phyloP scores from a whole-genome alignment of 805 yeast genomes.

The Starmerella stellata region DNA sequence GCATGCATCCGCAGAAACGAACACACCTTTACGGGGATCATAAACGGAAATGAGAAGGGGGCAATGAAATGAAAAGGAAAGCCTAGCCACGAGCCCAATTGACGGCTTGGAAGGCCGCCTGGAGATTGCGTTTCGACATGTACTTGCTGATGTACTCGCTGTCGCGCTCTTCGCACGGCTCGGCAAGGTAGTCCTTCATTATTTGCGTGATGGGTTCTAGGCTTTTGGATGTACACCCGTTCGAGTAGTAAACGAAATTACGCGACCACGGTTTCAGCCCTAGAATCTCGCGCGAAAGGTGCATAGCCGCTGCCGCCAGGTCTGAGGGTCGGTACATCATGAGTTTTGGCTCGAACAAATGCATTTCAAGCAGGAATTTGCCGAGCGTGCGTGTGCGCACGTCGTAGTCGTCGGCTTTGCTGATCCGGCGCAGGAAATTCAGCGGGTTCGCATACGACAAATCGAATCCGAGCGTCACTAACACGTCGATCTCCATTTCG shows the following conservation, averaged over 20 bases:
- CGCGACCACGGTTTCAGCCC: conserved; percentile 53
- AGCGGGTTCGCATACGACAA: conserved; percentile 76
- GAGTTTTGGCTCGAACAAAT: conserved; percentile 57
- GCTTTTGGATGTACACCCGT: conserved; percentile 64
- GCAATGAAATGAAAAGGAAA: too few relatives aligned
- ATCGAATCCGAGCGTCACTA: conserved; percentile 54
- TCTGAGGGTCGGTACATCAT: conserved; percentile 58
- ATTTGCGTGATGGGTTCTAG: conserved; percentile 53
- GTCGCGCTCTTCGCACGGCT: conserved; percentile 78
- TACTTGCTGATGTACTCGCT: conserved; percentile 63
- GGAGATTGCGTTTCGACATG: conserved; percentile 73
- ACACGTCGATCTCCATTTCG: conserved; percentile 62
- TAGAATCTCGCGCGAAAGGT: conserved; percentile 55
- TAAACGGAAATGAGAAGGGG: too few relatives aligned
- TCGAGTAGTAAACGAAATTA: conserved; percentile 76
- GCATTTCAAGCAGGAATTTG: conserved; percentile 62
- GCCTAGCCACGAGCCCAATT: conserved; percentile 12
- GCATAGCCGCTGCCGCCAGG: conserved; percentile 79
- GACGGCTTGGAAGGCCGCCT: conserved; percentile 27
- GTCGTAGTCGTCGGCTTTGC: conserved; percentile 82
- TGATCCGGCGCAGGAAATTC: conserved; percentile 72
- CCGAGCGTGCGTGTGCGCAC: conserved; percentile 69
- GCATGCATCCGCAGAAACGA: too few relatives aligned
- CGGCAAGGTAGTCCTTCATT: conserved; percentile 52
- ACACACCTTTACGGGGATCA: too few relatives aligned